Conservation (phyloP, 140 eudicot species). For the Senecio squalidus region DNA sequence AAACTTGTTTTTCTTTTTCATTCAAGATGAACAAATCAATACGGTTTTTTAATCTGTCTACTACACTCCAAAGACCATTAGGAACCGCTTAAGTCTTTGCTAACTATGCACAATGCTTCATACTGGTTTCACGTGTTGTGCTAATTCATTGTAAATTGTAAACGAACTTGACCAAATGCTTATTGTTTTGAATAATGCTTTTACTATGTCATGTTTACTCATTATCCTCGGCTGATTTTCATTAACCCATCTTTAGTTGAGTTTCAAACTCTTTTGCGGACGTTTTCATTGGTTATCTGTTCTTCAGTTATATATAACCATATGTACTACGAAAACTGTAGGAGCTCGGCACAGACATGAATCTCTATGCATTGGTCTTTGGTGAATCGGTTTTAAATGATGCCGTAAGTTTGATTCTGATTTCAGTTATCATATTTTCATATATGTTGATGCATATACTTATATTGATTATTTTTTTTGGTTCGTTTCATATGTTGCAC, state of each 20-base stretch:
- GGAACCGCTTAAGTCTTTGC: not conserved
- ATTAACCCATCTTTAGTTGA: not conserved
- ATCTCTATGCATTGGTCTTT: constrained; percentile 95
- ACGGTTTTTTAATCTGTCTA: too few relatives aligned
- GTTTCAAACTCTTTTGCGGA: not conserved
- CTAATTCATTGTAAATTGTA: not conserved
- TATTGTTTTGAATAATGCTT: not conserved
- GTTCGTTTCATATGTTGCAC: constrained; percentile 19
- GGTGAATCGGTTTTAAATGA: constrained; percentile 98
- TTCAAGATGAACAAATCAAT: not conserved
- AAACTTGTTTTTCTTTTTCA: constrained; percentile 6
- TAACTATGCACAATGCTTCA: constrained; percentile 9
- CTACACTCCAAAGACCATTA: too few relatives aligned
- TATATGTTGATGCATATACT: constrained; percentile 5
- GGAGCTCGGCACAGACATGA: constrained; percentile 96
- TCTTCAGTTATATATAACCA: constrained; percentile 1
- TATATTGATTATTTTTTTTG: constrained; percentile 13
- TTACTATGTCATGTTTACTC: constrained; percentile 6
- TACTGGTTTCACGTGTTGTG: not conserved
- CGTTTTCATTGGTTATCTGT: not conserved
- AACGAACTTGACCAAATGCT: not conserved
- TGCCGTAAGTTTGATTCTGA: constrained; percentile 64
- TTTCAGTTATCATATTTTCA: constrained; percentile 5
- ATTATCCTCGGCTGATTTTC: not conserved
- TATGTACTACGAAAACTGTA: constrained; percentile 34